Evolutionary conservation across 805 yeast species (phyloP).

Genomic region (Kazachstania africana): DNA sequence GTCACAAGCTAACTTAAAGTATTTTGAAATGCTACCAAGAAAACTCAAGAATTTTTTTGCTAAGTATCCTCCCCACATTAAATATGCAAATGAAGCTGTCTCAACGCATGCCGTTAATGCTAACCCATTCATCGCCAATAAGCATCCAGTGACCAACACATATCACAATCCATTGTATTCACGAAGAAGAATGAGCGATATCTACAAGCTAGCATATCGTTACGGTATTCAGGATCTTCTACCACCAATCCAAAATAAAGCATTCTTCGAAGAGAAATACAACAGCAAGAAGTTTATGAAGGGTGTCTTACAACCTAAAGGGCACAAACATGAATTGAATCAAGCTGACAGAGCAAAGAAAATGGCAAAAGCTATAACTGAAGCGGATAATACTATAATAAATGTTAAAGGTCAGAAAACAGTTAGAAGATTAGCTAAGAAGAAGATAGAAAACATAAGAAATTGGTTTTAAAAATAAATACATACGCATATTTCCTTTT

Average conservation of each 20-base stretch:
- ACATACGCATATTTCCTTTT: neutral
- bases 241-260: constrained; percentile 43
- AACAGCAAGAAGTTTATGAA: constrained; percentile 55
- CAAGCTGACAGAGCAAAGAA: constrained; percentile 45
- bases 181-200: constrained; percentile 68
- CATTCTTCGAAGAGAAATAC: constrained; percentile 71
- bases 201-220: constrained; percentile 70
- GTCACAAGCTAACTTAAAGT: constrained; percentile 10
- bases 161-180: constrained; percentile 73
- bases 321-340: constrained; percentile 67
- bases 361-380: constrained; percentile 53
- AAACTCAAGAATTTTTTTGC: constrained; percentile 63
- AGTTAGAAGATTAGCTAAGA: constrained; percentile 33
- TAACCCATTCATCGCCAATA: constrained; percentile 81
- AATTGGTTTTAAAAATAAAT: too few relatives aligned
- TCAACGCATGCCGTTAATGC: constrained; percentile 55
- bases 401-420: constrained; percentile 50
- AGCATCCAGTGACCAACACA: constrained; percentile 67
- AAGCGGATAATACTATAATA: constrained; percentile 54
- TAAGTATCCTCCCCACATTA: constrained; percentile 67
- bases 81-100: constrained; percentile 55
- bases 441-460: constrained; percentile 16
- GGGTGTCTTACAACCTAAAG: constrained; percentile 71
- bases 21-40: constrained; percentile 52
- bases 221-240: constrained; percentile 71